Evolutionary conservation across 257 asterid species (phyloP).

Genomic region (Solanum bulbocastanum): DNA sequence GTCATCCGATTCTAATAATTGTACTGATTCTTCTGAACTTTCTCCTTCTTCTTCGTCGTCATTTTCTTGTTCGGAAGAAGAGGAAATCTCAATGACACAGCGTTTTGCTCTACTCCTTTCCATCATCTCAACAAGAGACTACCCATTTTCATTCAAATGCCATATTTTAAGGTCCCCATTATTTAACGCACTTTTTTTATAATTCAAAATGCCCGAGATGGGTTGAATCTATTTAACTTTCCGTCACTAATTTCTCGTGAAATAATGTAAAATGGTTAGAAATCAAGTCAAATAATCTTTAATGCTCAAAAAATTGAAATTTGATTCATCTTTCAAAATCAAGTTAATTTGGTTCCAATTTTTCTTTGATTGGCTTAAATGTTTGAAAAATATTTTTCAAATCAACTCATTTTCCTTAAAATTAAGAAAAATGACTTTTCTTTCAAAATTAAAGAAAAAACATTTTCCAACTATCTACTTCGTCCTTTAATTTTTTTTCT

Average conservation of each 20-base stretch:
- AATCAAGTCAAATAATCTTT: background rate
- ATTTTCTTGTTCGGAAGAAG: constrained; percentile 19
- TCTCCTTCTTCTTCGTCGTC: background rate
- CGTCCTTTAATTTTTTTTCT: too few species aligned
- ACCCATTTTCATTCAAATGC: background rate
- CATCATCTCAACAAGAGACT: background rate
- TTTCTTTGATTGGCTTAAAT: too few species aligned
- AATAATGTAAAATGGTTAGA: background rate
- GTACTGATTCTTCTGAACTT: constrained; percentile 18
- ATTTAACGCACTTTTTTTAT: background rate
- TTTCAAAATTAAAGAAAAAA: too few species aligned
- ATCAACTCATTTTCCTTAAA: too few species aligned
- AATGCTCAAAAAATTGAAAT: background rate
- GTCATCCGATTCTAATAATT: constrained; percentile 9
- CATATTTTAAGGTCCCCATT: background rate
- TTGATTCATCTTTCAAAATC: background rate
- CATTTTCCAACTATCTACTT: too few species aligned
- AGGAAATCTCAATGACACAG: constrained; percentile 25
- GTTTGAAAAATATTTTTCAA: too few species aligned
- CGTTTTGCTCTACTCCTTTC: constrained; percentile 8
- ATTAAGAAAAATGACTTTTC: too few species aligned
- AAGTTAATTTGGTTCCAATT: background rate
- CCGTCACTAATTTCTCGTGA: background rate
- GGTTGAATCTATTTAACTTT: background rate
- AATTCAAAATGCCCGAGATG: background rate